Percentiles rank a stretch among this genome's conserved stretches.
These are phyloP conservation scores for Sporothrix humicola DNA, from an alignment of 2,329 filamentous ascomycete species.

Conservation along the genomic window DNA sequence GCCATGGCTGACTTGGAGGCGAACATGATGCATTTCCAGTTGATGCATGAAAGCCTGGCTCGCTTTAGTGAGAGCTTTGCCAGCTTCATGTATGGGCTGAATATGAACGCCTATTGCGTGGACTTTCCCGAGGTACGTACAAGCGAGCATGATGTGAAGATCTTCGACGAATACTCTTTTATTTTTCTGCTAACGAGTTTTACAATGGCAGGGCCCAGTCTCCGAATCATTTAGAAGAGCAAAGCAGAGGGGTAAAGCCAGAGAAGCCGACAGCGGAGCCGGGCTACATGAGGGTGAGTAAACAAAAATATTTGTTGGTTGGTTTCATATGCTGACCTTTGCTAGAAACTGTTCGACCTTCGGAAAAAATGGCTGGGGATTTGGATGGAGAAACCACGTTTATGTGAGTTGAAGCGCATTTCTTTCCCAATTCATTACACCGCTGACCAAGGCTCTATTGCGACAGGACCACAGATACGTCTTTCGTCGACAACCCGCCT, in stretches of 20 bases:
- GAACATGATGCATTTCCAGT: conserved; percentile 95
- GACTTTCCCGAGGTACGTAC: conserved; percentile 87
- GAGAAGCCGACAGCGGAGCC: conserved; percentile 24
- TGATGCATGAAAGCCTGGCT: conserved; percentile 93
- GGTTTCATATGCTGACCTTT: background rate
- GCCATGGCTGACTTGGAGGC: conserved; percentile 94
- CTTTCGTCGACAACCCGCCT: conserved; percentile 84
- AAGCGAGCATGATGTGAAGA: background rate
- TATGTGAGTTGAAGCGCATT: conserved; percentile 61
- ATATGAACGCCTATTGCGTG: conserved; percentile 99
- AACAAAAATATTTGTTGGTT: conserved; percentile 35
- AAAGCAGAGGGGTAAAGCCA: conserved; percentile 59
- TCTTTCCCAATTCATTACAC: background rate
- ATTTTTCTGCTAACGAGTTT: background rate
- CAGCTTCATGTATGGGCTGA: conserved; percentile 91
- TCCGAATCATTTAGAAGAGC: conserved; percentile 78
- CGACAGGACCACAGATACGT: conserved; percentile 82
- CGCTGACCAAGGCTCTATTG: conserved; percentile 7
- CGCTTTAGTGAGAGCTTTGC: conserved; percentile 97
- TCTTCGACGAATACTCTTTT: background rate
- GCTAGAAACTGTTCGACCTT: background rate
- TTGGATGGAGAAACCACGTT: conserved; percentile 79
- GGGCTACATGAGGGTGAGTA: conserved; percentile 12
- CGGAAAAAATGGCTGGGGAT: conserved; percentile 42
- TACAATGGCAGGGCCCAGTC: conserved; percentile 69